A percentile compares a stretch with the other conserved stretches of the same genome.
phyloP scores from a whole-genome alignment of 2,329 filamentous ascomycete species.

The Fusarium virguliforme region DNA sequence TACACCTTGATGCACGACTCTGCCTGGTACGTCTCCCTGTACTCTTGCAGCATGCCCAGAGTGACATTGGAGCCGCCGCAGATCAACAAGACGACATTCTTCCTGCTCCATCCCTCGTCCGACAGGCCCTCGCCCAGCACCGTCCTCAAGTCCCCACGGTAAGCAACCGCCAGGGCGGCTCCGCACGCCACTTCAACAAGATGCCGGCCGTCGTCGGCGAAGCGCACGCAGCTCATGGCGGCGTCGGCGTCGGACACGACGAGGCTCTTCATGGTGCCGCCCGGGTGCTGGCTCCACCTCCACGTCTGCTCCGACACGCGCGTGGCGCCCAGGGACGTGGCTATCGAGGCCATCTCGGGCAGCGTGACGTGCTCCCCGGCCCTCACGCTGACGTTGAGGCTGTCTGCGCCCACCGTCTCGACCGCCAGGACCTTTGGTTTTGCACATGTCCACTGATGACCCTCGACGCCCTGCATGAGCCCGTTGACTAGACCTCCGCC shows the following conservation, averaged over 20 bases:
- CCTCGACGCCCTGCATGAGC: constrained; percentile 78
- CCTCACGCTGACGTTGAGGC: constrained; percentile 74
- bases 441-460: constrained; percentile 54
- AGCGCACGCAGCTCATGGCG: constrained; percentile 80
- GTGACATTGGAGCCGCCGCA: constrained; percentile 84
- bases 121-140: constrained; percentile 68
- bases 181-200: constrained; percentile 91
- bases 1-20: constrained; percentile 55
- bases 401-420: constrained; percentile 83
- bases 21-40: constrained; percentile 64
- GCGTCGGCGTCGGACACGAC: constrained; percentile 75
- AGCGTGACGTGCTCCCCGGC: constrained; percentile 74
- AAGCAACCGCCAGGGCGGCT: constrained; percentile 80
- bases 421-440: constrained; percentile 76
- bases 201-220: constrained; percentile 86
- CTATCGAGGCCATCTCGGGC: constrained; percentile 80
- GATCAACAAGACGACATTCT: constrained; percentile 86
- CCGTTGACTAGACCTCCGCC: constrained; percentile 87
- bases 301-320: constrained; percentile 79
- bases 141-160: constrained; percentile 74
- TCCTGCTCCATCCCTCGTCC: constrained; percentile 73
- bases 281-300: constrained; percentile 70
- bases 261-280: constrained; percentile 53
- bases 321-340: constrained; percentile 81
- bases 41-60: constrained; percentile 73